Percentiles rank a stretch among this genome's conserved stretches.
Evolutionary conservation across 75 land plant species (phyloP).

Genomic region (Cunninghamia lanceolata): DNA sequence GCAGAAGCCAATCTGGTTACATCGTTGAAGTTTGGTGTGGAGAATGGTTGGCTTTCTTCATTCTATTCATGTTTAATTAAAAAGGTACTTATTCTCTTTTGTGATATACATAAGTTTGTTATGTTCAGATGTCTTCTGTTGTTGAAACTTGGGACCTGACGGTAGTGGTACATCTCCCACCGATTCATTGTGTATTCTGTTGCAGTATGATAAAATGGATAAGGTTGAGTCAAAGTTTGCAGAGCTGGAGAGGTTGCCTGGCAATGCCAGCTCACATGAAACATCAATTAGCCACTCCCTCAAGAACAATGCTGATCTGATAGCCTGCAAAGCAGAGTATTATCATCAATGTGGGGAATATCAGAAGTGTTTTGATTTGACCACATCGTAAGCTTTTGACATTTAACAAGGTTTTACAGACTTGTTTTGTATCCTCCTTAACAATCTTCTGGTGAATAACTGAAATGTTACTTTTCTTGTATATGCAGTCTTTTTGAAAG

Average conservation of each 20-base stretch:
- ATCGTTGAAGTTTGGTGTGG: conserved; percentile 76
- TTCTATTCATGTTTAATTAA: conserved; percentile 85
- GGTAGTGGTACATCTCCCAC: too few relatives aligned
- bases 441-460: not conserved
- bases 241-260: conserved; percentile 66
- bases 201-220: conserved; percentile 79
- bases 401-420: not conserved
- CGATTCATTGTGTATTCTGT: not conserved
- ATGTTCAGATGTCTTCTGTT: not conserved
- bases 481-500: conserved; percentile 73
- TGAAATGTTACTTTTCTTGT: not conserved
- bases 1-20: conserved; percentile 66
- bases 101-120: not conserved
- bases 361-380: conserved; percentile 90
- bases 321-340: conserved; percentile 92
- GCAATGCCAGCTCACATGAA: conserved; percentile 30
- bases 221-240: conserved; percentile 70
- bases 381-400: conserved; percentile 57
- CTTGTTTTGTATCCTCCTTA: not conserved
- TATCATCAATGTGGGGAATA: conserved; percentile 93
- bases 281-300: conserved; percentile 39
- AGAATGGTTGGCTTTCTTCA: conserved; percentile 86
- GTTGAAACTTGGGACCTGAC: not conserved
- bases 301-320: conserved; percentile 85
- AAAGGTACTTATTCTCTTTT: conserved; percentile 50